A percentile compares a stretch with the other conserved stretches of the same genome.
These are phyloP conservation scores for Cryptosporidium viatorum DNA, from an alignment of 169 alveolate genomes.

Conservation along the genomic window DNA sequence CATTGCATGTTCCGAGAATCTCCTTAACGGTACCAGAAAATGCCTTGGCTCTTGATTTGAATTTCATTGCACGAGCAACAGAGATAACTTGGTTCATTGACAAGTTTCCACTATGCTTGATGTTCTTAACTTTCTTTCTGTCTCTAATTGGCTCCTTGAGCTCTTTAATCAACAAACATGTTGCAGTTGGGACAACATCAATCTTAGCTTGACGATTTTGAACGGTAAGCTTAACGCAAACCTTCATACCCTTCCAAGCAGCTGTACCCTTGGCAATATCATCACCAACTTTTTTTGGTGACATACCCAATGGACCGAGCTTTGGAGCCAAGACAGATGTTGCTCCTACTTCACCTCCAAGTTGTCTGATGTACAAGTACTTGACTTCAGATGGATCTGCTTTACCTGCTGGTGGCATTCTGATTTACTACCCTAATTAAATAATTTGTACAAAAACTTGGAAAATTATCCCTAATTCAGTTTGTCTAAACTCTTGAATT, in stretches of 20 bases:
- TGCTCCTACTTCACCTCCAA: constrained; percentile 98
- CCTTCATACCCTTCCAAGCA: constrained; percentile 96
- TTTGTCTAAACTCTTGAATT: constrained; percentile 1
- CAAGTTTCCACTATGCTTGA: constrained; percentile 96
- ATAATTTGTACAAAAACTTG: constrained; percentile 1
- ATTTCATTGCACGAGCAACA: constrained; percentile 93
- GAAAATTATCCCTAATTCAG: constrained; percentile 7
- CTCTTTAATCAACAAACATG: constrained; percentile 94
- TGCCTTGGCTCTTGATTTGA: constrained; percentile 90
- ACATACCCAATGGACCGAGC: constrained; percentile 97
- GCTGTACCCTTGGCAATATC: constrained; percentile 96
- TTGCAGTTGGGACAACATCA: constrained; percentile 95
- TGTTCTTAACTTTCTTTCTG: constrained; percentile 94
- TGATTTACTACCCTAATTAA: neutral
- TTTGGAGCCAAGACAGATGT: constrained; percentile 98
- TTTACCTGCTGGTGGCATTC: constrained; percentile 78
- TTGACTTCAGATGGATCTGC: constrained; percentile 79
- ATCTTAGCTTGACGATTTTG: constrained; percentile 91
- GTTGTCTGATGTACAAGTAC: constrained; percentile 91
- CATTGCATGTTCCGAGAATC: constrained; percentile 95
- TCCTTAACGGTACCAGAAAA: constrained; percentile 97
- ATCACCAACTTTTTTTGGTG: constrained; percentile 97
- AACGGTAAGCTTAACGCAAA: constrained; percentile 92
- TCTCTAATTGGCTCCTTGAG: constrained; percentile 96
- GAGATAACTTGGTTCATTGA: constrained; percentile 91